phyloP scores from a whole-genome alignment of 306 rosid genomes.

The Prunus kanzakura region DNA sequence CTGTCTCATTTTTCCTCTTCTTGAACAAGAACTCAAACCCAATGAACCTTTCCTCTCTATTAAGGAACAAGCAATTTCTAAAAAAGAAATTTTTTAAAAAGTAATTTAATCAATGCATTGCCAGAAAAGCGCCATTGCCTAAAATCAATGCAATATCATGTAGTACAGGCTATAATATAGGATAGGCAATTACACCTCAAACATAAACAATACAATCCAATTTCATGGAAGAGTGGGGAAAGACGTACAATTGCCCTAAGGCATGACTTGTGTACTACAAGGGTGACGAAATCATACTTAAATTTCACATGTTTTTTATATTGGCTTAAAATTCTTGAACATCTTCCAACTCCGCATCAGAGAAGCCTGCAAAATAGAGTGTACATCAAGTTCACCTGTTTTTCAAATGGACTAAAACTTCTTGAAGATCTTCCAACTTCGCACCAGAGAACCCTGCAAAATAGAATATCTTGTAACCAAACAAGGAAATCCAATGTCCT shows the following conservation, averaged over 20 bases:
- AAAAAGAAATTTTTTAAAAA: no score
- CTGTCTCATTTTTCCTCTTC: no score
- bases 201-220: no score
- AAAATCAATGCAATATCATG: no score
- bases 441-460: slow-evolving; percentile 57
- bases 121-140: no score
- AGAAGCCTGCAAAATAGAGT: slow-evolving; percentile 52
- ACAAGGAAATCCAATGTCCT: neutral
- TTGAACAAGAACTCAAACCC: no score
- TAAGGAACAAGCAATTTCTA: no score
- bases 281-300: neutral
- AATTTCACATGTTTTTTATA: slow-evolving; percentile 39
- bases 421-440: slow-evolving; percentile 47
- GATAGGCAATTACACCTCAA: no score
- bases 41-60: no score
- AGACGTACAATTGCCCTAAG: neutral
- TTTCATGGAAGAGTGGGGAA: neutral
- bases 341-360: slow-evolving; percentile 43
- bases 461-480: slow-evolving; percentile 5
- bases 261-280: neutral
- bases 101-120: no score
- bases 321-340: slow-evolving; percentile 31
- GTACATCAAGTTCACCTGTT: slow-evolving; percentile 22
- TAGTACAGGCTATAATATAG: no score
- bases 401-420: slow-evolving; percentile 37